Conservation (phyloP, 495 filamentous ascomycete genomes). For the Talaromyces trachyspermus region DNA sequence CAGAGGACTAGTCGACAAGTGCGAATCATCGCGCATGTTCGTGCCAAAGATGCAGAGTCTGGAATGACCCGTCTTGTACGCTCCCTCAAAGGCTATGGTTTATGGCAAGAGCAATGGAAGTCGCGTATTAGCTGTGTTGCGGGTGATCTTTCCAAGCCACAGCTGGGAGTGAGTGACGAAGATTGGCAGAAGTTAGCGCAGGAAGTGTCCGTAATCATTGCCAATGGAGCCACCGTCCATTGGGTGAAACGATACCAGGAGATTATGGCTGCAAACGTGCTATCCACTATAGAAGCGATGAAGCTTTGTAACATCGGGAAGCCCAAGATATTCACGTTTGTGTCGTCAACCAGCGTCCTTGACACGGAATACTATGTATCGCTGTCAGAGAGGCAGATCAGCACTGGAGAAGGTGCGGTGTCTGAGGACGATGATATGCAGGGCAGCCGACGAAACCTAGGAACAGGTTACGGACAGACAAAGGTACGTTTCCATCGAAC, state of each 20-base stretch:
- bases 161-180: conserved; percentile 58
- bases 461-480: conserved; percentile 85
- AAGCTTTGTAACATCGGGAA: conserved; percentile 67
- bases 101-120: conserved; percentile 71
- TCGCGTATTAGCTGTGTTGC: conserved; percentile 54
- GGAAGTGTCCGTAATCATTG: conserved; percentile 71
- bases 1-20: conserved; percentile 45
- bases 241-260: conserved; percentile 79
- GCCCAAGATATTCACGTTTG: conserved; percentile 74
- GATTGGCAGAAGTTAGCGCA: conserved; percentile 57
- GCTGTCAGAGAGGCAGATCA: conserved; percentile 54
- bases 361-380: conserved; percentile 75
- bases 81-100: conserved; percentile 54
- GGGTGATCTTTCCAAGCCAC: conserved; percentile 65
- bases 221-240: conserved; percentile 85
- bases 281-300: conserved; percentile 71
- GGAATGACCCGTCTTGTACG: conserved; percentile 43
- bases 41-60: conserved; percentile 49
- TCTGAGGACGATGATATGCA: conserved; percentile 59
- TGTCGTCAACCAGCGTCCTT: conserved; percentile 78
- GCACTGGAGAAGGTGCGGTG: conserved; percentile 45
- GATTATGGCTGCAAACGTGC: conserved; percentile 71
- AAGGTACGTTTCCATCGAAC: conserved; percentile 36
- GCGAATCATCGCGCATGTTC: conserved; percentile 72
- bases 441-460: conserved; percentile 56